These are phyloP conservation scores for Coemansia sp. DNA, from an alignment of 371 early-diverging fungal genomes.

Conservation along the genomic window DNA sequence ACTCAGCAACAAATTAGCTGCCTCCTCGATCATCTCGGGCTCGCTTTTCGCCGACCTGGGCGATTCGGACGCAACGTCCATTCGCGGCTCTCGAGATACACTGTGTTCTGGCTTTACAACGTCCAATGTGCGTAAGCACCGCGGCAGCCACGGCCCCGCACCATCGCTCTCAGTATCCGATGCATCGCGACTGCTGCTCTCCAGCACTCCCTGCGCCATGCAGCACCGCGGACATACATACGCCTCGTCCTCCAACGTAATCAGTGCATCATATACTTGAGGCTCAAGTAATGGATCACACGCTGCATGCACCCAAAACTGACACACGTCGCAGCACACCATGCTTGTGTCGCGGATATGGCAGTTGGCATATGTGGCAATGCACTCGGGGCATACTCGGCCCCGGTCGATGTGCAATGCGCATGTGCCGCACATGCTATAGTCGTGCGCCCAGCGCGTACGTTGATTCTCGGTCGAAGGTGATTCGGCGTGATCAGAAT, in stretches of 20 bases:
- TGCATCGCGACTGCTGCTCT: not conserved
- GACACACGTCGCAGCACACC: slow-evolving; percentile 59
- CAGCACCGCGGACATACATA: slow-evolving; percentile 43
- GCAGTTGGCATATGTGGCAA: slow-evolving; percentile 47
- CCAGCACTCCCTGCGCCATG: not conserved
- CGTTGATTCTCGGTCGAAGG: not conserved
- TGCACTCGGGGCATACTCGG: slow-evolving; percentile 55
- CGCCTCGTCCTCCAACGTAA: slow-evolving; percentile 40
- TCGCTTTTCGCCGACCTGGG: slow-evolving; percentile 3
- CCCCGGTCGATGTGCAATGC: slow-evolving; percentile 52
- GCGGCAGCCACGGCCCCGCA: slow-evolving; percentile 11
- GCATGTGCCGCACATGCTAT: slow-evolving; percentile 52
- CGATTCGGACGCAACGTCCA: no score
- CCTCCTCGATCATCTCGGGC: slow-evolving; percentile 7
- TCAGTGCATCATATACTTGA: slow-evolving; percentile 37
- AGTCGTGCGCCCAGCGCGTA: slow-evolving; percentile 52
- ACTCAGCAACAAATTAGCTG: slow-evolving; percentile 42
- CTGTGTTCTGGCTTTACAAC: not conserved
- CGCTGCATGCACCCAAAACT: slow-evolving; percentile 56
- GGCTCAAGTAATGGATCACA: slow-evolving; percentile 53
- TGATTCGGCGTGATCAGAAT: no score
- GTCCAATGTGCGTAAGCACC: slow-evolving; percentile 7
- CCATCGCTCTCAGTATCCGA: slow-evolving; percentile 4
- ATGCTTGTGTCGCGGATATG: slow-evolving; percentile 54
- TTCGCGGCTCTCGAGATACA: no score